Evolutionary conservation across 2,329 filamentous ascomycete species (phyloP), one percentile per base, ranked within the genome.

Genomic region (Emmonsiellopsis sp.): DNA sequence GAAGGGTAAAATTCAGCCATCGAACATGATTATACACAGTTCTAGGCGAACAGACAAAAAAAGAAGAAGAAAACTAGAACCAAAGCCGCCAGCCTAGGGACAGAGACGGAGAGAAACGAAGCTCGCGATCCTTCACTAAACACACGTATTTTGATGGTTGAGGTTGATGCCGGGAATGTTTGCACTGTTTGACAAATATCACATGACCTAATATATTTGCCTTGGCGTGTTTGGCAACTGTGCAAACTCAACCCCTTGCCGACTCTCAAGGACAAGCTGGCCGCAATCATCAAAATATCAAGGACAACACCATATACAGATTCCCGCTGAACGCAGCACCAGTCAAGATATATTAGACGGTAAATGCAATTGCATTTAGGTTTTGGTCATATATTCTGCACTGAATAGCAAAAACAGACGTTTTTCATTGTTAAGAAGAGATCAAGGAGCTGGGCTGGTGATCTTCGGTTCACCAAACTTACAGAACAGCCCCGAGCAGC

Each of bases 1-100:
- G 91, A 88, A 53, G 93, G 93, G 69, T 91, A 90, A 52, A 83
- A 72, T 59, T 92, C 87, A 66, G 84, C 79, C 89, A 95, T 95
- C 65, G 63, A 34, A 34, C 50, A 53, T 55, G 53, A 53, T 49
- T 34, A 8, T 38, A 11, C 8, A 5, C 5, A 15, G 13, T n/a
- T 26, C 11, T 15, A 2, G 11, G 11, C 5, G 2, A 11, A 49
- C 13, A 38, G 20, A 15, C 2, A 50, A 26, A 43, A 41, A 30
- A 15, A 32, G n/a, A 54, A 42, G 45, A 47, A 30, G 13, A 42
- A 34, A 16, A 10, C 16, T 9, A n/a, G 7, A 4, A 4, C 46
- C 10, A 7, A 30, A 40, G 30, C 2, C 15, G 15, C 15, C 5
- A 48, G 15, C 26, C 34, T 15, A 35, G 8, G 10, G 31, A 34